A percentile compares a stretch with the other conserved stretches of the same genome.
phyloP scores from a whole-genome alignment of 1,284 basidiomycete genomes.

The Heliocybe sulcata region DNA sequence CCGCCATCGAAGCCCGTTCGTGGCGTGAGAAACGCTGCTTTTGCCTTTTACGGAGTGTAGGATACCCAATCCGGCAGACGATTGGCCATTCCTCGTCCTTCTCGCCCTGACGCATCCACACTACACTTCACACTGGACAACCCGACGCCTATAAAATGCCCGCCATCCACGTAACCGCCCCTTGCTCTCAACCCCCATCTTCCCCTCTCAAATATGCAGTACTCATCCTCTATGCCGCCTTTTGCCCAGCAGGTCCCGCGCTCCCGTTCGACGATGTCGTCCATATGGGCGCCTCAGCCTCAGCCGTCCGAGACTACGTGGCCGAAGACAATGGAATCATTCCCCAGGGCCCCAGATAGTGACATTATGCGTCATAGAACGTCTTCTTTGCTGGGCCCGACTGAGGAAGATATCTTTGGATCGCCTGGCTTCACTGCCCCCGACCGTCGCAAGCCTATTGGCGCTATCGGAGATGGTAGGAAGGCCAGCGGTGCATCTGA shows the following conservation, averaged over 20 bases:
- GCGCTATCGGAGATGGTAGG: conserved; percentile 70
- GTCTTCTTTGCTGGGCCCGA: conserved; percentile 21
- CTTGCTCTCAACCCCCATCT: conserved; percentile 19
- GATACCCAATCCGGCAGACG: not conserved
- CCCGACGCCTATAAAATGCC: conserved; percentile 11
- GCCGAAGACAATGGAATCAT: conserved; percentile 56
- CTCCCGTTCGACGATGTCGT: conserved; percentile 31
- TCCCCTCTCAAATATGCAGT: conserved; percentile 5
- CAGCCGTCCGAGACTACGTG: conserved; percentile 57
- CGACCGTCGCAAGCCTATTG: conserved; percentile 41
- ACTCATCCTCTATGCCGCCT: conserved; percentile 15
- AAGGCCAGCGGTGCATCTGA: conserved; percentile 46
- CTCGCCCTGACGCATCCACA: not conserved
- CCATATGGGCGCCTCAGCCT: conserved; percentile 75
- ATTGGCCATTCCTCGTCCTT: not conserved
- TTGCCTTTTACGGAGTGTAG: not conserved
- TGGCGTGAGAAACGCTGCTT: not conserved
- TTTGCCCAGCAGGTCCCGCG: conserved; percentile 22
- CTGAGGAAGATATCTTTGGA: conserved; percentile 59
- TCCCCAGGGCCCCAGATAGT: conserved; percentile 40
- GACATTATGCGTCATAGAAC: conserved; percentile 20
- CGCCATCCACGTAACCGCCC: conserved; percentile 13
- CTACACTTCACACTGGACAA: not conserved
- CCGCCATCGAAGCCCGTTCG: not conserved
- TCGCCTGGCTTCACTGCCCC: conserved; percentile 28